Conservation (phyloP, 306 rosid genomes). For the Dalbergia cultrata region DNA sequence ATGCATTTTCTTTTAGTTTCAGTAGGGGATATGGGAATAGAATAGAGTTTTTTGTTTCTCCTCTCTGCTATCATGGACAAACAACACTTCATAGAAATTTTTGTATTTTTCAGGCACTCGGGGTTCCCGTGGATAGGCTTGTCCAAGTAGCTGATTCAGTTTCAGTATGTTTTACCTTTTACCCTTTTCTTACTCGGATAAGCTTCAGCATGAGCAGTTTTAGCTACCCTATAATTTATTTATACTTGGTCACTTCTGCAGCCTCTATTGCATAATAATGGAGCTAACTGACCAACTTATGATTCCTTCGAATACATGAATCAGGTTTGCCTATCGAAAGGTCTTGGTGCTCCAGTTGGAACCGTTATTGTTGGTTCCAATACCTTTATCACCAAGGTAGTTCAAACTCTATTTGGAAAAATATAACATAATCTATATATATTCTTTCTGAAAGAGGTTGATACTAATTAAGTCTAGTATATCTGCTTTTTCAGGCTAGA, state of each 20-base stretch:
- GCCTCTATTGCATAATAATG: background rate
- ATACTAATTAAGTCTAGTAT: background rate
- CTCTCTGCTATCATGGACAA: background rate
- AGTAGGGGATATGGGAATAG: background rate
- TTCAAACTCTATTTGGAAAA: background rate
- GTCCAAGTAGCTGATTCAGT: constrained; percentile 98
- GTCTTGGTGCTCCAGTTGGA: constrained; percentile 97
- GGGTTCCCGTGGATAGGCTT: constrained; percentile 82
- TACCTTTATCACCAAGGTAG: constrained; percentile 82
- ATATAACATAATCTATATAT: background rate
- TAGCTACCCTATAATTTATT: background rate
- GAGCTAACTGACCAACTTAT: background rate
- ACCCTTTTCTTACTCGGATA: constrained; percentile 44
- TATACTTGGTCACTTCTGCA: background rate
- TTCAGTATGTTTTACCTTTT: constrained; percentile 46
- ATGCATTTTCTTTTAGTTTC: background rate
- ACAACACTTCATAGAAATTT: constrained; percentile 28
- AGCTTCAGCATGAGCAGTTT: constrained; percentile 34
- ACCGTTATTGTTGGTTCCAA: constrained; percentile 84
- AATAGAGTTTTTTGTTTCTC: background rate
- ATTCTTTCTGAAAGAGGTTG: constrained; percentile 9
- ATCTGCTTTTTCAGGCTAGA: constrained; percentile 66
- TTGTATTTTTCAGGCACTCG: constrained; percentile 76
- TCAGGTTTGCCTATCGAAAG: constrained; percentile 90
- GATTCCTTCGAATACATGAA: constrained; percentile 44